Percentiles rank a stretch among this genome's conserved stretches.
Evolutionary conservation across 192 early-diverging fungal species (phyloP).

Genomic region (Phlyctochytrium bullatum): DNA sequence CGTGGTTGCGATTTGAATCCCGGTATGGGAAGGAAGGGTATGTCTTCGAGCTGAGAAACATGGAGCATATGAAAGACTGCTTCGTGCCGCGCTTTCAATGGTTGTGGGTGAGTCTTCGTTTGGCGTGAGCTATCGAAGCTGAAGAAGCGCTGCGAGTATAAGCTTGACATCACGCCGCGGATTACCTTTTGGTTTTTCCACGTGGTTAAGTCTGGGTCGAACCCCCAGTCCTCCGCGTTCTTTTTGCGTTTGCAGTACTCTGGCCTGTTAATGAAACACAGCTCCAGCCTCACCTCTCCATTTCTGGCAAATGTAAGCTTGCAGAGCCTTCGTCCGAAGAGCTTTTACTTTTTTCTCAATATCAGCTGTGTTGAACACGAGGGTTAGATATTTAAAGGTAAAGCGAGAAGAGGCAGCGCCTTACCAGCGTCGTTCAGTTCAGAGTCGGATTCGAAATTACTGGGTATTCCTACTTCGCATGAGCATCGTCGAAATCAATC

Average conservation of each 20-base stretch:
- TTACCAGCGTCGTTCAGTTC: not conserved
- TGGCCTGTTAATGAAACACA: slow-evolving; percentile 1
- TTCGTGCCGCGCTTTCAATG: slow-evolving; percentile 37
- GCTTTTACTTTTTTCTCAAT: slow-evolving; percentile 32
- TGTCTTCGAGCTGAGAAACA: slow-evolving; percentile 38
- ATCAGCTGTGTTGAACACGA: slow-evolving; percentile 19
- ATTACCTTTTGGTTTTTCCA: slow-evolving; percentile 32
- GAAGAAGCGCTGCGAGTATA: slow-evolving; percentile 35
- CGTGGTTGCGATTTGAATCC: slow-evolving; percentile 14
- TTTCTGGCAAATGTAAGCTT: slow-evolving; percentile 33
- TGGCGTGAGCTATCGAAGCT: slow-evolving; percentile 24
- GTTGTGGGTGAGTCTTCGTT: slow-evolving; percentile 14
- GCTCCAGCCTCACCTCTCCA: slow-evolving; percentile 27
- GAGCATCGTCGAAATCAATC: too few relatives aligned
- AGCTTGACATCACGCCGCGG: not conserved
- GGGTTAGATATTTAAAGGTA: too few relatives aligned
- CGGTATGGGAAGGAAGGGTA: slow-evolving; percentile 24
- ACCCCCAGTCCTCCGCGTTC: slow-evolving; percentile 37
- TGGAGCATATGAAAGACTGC: slow-evolving; percentile 53
- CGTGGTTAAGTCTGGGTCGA: slow-evolving; percentile 27
- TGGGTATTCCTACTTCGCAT: not conserved
- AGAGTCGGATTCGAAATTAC: not conserved
- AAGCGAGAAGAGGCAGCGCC: not conserved
- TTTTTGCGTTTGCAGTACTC: slow-evolving; percentile 33
- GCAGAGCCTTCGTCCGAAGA: slow-evolving; percentile 34